phyloP scores from a whole-genome alignment of 108 stramenopile species.

The Craspedostauros australis region DNA sequence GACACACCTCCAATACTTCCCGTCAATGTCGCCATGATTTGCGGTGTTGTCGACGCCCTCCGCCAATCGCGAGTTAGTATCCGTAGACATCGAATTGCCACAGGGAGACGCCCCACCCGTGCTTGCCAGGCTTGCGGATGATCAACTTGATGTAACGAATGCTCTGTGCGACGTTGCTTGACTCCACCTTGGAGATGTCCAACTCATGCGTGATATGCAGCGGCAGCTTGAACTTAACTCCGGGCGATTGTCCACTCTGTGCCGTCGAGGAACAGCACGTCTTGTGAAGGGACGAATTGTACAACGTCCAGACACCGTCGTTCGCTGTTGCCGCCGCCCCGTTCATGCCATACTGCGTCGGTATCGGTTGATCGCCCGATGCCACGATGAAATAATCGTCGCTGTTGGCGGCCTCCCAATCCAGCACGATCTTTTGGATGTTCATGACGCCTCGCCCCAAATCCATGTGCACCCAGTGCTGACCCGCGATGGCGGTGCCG shows the following conservation, averaged over 20 bases:
- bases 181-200: conserved; percentile 5
- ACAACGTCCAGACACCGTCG: conserved; percentile 12
- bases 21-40: no score
- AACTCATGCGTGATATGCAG: conserved; percentile 63
- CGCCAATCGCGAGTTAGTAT: no score
- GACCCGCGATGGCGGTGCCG: conserved; percentile 60
- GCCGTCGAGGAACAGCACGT: conserved; percentile 1
- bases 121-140: conserved; percentile 41
- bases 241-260: conserved; percentile 50
- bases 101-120: conserved; percentile 73
- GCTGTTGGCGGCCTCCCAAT: conserved; percentile 77
- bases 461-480: conserved; percentile 61
- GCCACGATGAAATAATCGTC: conserved; percentile 55
- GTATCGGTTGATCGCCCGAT: conserved; percentile 9
- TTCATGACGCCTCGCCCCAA: conserved; percentile 25
- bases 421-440: conserved; percentile 46
- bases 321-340: not conserved
- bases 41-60: no score
- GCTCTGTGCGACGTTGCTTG: conserved; percentile 3
- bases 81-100: conserved; percentile 77
- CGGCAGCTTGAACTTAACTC: conserved; percentile 45
- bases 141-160: conserved; percentile 46
- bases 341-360: not conserved
- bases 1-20: no score
- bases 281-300: conserved; percentile 9